Evolutionary conservation across 768 basidiomycete genomes (phyloP).

Genomic region (Russula sp.): DNA sequence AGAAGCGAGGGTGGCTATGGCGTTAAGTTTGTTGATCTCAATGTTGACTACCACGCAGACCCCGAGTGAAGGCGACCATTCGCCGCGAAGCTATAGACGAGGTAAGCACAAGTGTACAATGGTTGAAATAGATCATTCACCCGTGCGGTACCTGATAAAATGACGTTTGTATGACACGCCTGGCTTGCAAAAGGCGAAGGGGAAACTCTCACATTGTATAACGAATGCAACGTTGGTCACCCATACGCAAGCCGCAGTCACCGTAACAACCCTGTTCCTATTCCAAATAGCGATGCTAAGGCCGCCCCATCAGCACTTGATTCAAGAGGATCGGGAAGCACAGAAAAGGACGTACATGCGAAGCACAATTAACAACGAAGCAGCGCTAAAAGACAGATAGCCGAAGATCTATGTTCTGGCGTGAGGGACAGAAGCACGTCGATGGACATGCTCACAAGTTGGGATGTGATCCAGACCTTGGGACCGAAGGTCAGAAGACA

Average conservation of each 20-base stretch:
- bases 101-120: background rate
- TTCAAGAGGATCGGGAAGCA: background rate
- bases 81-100: background rate
- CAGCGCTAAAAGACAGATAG: background rate
- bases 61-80: background rate
- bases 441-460: background rate
- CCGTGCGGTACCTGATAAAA: background rate
- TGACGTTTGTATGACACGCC: background rate
- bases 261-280: background rate
- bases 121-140: background rate
- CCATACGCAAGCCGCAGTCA: background rate
- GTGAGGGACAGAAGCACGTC: background rate
- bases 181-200: too few relatives aligned
- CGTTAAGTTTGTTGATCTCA: background rate
- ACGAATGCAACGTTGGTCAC: background rate
- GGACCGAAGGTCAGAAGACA: background rate
- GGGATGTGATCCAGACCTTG: background rate
- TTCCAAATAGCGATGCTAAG: conserved; percentile 8
- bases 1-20: background rate
- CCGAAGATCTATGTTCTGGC: background rate
- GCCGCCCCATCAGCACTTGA: background rate
- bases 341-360: background rate
- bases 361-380: conserved; percentile 2
- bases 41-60: background rate
- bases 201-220: background rate